A percentile compares a stretch with the other conserved stretches of the same genome.
These are phyloP conservation scores for Calocybe gangraenosa DNA, from an alignment of 768 basidiomycete genomes.

Conservation along the genomic window DNA sequence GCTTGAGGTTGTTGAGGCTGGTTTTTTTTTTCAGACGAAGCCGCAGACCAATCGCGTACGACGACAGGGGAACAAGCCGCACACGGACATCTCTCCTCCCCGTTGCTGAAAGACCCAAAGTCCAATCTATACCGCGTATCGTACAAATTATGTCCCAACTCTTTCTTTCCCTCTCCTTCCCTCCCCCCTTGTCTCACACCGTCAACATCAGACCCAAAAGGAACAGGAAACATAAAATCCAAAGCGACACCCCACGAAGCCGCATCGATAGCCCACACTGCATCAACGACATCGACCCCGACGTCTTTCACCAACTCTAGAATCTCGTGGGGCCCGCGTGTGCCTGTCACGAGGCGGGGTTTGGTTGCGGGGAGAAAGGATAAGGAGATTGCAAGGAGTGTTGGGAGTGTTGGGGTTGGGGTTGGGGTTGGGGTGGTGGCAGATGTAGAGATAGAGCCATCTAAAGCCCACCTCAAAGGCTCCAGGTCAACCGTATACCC, in stretches of 20 bases:
- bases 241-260: slow-evolving; percentile 71
- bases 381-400: slow-evolving; percentile 59
- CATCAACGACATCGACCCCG: slow-evolving; percentile 77
- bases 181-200: background rate
- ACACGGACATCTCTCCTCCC: slow-evolving; percentile 40
- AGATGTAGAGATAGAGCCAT: no score
- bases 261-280: slow-evolving; percentile 63
- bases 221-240: slow-evolving; percentile 71
- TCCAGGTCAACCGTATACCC: slow-evolving; percentile 74
- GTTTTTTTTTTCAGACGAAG: background rate
- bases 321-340: slow-evolving; percentile 69
- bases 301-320: slow-evolving; percentile 57
- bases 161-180: background rate
- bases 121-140: slow-evolving; percentile 51
- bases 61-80: slow-evolving; percentile 50
- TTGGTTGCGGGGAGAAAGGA: slow-evolving; percentile 47
- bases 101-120: slow-evolving; percentile 41
- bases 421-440: no score
- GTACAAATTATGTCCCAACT: slow-evolving; percentile 69
- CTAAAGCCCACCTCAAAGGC: slow-evolving; percentile 34
- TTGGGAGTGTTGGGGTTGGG: slow-evolving; percentile 12
- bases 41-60: slow-evolving; percentile 42
- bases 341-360: slow-evolving; percentile 56
- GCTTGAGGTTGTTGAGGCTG: slow-evolving; percentile 2
- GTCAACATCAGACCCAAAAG: no score